Evolutionary conservation across 495 filamentous ascomycete species (phyloP).

Genomic region (Delitschia confertaspora): DNA sequence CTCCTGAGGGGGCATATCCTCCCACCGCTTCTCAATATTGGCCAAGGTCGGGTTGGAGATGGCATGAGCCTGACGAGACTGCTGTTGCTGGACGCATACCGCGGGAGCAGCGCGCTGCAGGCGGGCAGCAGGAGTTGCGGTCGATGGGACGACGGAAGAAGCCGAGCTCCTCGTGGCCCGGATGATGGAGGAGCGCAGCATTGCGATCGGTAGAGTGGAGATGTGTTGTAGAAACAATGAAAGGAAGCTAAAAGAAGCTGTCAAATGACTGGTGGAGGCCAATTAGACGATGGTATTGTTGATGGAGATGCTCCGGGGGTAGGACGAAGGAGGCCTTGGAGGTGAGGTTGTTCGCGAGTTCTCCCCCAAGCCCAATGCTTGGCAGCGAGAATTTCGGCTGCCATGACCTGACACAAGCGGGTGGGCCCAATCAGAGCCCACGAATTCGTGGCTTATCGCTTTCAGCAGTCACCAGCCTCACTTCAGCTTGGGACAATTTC

Average conservation of each 20-base stretch:
- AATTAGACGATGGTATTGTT: no score
- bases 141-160: constrained; percentile 26
- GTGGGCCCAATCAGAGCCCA: constrained; percentile 4
- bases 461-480: no score
- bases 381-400: not conserved
- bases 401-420: not conserved
- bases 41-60: constrained; percentile 95
- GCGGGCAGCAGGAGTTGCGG: constrained; percentile 25
- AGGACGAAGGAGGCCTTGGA: not conserved
- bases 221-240: constrained; percentile 14
- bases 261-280: constrained; percentile 17
- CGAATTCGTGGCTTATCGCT: no score
- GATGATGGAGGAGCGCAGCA: constrained; percentile 28
- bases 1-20: constrained; percentile 91
- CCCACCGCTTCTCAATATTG: constrained; percentile 99
- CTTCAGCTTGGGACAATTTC: no score
- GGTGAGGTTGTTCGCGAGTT: constrained; percentile 1
- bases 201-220: constrained; percentile 25
- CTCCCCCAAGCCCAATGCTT: not conserved
- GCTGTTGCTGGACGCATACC: constrained; percentile 34
- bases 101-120: constrained; percentile 12
- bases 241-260: no score
- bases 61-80: constrained; percentile 70
- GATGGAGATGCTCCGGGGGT: no score
- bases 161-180: constrained; percentile 28